Base-by-base conservation (phyloP, 305 asterid species). In the Fraxinus platypoda region DNA sequence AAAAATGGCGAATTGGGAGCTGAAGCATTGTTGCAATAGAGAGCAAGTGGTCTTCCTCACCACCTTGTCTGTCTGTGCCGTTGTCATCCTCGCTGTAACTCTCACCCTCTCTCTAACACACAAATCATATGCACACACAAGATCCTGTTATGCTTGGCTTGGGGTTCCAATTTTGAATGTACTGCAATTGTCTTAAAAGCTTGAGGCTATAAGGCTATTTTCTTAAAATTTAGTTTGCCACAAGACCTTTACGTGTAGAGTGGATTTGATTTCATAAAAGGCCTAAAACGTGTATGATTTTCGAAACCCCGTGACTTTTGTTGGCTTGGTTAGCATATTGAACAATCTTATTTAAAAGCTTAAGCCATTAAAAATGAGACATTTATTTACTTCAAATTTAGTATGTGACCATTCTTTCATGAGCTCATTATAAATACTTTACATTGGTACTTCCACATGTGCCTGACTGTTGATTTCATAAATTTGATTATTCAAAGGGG, bases 11-110 rank as follows among this genome's bases (percentile, higher is more conserved):
- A 88, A 88, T 81, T 88, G 91, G 91, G 88, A 84, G 87, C 82
- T 88, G 77, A 83, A 81, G 83, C 85, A 88, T 81, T 88, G 91
- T 80, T 88, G 91, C 88, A 87, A 87, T 80, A 89, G 81, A 66
- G 91, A 88, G 57, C 91, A 88, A 85, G 38, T 83, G 8, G 86
- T 88, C 74, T 88, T 88, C 86, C 89, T 88, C 84, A 77, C 77
- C 71, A 87, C 87, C 52, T 81, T 88, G 8, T 86, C 83, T 21
- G 91, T 88, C 64, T 88, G 89, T 76, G 62, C 90, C 26, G 90
- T 88, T 38, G 85, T 88, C 83, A 88, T 88, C 70, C 91, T 88
- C 26, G 89, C 91, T 78, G 91, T 87, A 71, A 86, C 38, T n/a
- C 30, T 35, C 77, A 31, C 81, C 46, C 62, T 17, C 71, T 3